Evolutionary conservation across 2,329 filamentous ascomycete genomes (phyloP).

Genomic region (Aureobasidium uvarum): DNA sequence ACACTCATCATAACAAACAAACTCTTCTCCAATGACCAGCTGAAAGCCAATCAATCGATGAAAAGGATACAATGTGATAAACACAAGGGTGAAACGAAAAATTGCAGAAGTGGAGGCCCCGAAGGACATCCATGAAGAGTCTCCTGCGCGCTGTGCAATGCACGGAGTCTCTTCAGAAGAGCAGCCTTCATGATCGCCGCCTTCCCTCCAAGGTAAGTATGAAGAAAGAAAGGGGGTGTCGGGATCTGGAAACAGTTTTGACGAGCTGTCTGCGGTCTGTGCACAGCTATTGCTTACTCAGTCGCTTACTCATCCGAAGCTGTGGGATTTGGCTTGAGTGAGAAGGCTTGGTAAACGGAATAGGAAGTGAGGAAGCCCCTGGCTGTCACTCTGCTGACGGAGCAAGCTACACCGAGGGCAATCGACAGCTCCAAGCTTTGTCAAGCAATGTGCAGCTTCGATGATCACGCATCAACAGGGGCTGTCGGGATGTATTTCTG

Average conservation of each 20-base stretch:
- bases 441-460: not conserved
- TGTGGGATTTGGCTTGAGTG: not conserved
- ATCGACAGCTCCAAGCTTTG: not conserved
- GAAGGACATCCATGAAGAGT: conserved; percentile 19
- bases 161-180: not conserved
- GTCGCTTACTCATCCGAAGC: not conserved
- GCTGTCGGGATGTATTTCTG: too few species aligned
- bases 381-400: too few species aligned
- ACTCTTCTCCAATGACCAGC: conserved; percentile 24
- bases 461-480: not conserved
- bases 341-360: not conserved
- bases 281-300: not conserved
- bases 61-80: conserved; percentile 10
- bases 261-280: too few species aligned
- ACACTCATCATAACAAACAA: too few species aligned
- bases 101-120: conserved; percentile 21
- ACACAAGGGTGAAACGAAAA: conserved; percentile 18
- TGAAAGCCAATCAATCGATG: not conserved
- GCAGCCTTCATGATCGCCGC: conserved; percentile 23
- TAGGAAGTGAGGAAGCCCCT: too few species aligned
- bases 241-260: not conserved
- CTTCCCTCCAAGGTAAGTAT: conserved; percentile 23
- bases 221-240: not conserved
- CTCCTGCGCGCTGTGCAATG: conserved; percentile 28
- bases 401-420: too few species aligned